These are phyloP conservation scores for Papiliotrema flavescens DNA, from an alignment of 1,284 basidiomycete genomes.

Conservation along the genomic window DNA sequence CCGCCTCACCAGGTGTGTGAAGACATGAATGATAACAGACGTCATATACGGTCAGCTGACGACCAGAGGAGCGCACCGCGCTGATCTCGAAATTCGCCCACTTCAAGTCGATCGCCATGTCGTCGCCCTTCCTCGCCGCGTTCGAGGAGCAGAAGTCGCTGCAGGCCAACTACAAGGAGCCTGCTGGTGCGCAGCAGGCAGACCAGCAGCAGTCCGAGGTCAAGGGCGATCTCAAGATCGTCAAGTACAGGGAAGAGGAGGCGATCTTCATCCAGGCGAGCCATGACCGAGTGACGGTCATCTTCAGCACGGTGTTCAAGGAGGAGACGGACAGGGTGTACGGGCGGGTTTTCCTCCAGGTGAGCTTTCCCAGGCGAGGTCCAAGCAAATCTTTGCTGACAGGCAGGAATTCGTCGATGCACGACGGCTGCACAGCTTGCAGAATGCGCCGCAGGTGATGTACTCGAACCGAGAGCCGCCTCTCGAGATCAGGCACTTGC, in stretches of 20 bases:
- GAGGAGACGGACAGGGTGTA: conserved; percentile 98
- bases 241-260: conserved; percentile 95
- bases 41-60: too few relatives aligned
- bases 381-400: not conserved
- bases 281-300: conserved; percentile 92
- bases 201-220: conserved; percentile 46
- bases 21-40: too few relatives aligned
- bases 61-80: conserved; percentile 68
- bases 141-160: conserved; percentile 84
- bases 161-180: conserved; percentile 56
- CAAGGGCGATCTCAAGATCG: conserved; percentile 80
- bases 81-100: conserved; percentile 80
- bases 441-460: conserved; percentile 97
- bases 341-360: conserved; percentile 96
- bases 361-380: conserved; percentile 43
- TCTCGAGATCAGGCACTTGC: conserved; percentile 84
- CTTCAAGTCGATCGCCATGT: conserved; percentile 89
- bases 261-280: conserved; percentile 93
- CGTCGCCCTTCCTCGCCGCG: conserved; percentile 89
- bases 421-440: conserved; percentile 83
- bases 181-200: conserved; percentile 50
- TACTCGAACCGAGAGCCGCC: conserved; percentile 95
- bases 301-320: conserved; percentile 94
- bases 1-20: conserved; percentile 69
- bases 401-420: conserved; percentile 96